Percentiles rank a stretch among this genome's conserved stretches.
phyloP scores from a whole-genome alignment of 352 stramenopile genomes.

The Globisporangium nodosum region DNA sequence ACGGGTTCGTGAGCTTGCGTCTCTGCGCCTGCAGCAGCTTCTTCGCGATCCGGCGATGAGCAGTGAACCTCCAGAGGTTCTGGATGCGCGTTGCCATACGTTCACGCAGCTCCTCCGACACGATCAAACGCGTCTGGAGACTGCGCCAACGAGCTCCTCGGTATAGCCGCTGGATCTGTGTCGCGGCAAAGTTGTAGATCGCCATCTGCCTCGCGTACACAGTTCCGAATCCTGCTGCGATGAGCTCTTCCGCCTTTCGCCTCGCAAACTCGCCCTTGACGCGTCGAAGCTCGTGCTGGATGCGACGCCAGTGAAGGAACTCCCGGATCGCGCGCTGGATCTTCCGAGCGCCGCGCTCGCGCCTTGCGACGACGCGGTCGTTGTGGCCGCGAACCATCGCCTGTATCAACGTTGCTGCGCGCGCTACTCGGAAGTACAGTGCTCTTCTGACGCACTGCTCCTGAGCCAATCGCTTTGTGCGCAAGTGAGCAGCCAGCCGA shows the following conservation, averaged over 20 bases:
- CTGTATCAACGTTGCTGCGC: constrained; percentile 43
- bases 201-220: constrained; percentile 29
- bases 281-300: constrained; percentile 27
- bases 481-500: constrained; percentile 42
- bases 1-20: constrained; percentile 50
- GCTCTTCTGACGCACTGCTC: constrained; percentile 10
- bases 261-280: constrained; percentile 26
- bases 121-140: constrained; percentile 24
- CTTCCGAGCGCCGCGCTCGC: constrained; percentile 35
- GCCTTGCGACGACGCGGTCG: constrained; percentile 24
- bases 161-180: constrained; percentile 49
- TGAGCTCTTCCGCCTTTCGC: constrained; percentile 16
- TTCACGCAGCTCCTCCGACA: constrained; percentile 28
- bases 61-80: constrained; percentile 47
- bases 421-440: constrained; percentile 21
- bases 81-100: constrained; percentile 65
- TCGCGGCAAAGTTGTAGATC: constrained; percentile 33
- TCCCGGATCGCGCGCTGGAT: constrained; percentile 36
- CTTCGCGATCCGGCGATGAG: constrained; percentile 36
- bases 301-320: constrained; percentile 33
- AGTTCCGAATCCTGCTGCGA: constrained; percentile 14
- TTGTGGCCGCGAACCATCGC: constrained; percentile 42
- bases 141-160: constrained; percentile 36
- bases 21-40: constrained; percentile 46
- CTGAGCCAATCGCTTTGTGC: constrained; percentile 12